These are phyloP conservation scores for Dipodascus geniculatus DNA, from an alignment of 805 yeast species.

Conservation along the genomic window DNA sequence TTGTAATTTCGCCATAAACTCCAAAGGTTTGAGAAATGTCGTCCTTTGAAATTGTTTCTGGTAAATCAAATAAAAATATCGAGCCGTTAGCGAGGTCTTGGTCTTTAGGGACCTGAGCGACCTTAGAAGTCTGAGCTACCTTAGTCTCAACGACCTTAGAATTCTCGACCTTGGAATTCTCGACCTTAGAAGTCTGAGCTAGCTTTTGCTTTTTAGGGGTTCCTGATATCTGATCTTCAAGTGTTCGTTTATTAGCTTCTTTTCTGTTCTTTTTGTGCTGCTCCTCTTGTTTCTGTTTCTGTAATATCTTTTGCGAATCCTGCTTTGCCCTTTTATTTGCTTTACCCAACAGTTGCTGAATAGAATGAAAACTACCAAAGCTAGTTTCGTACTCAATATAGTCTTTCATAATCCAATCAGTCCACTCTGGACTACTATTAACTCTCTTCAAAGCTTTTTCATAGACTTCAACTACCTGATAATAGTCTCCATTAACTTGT, in stretches of 20 bases:
- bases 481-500: slow-evolving; percentile 20
- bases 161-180: not conserved
- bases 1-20: not conserved
- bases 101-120: not conserved
- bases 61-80: not conserved
- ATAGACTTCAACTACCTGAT: slow-evolving; percentile 23
- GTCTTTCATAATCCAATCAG: slow-evolving; percentile 38
- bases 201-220: slow-evolving; percentile 7
- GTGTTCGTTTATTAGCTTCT: not conserved
- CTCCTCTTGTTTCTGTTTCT: not conserved
- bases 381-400: slow-evolving; percentile 30
- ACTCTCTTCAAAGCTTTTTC: slow-evolving; percentile 21
- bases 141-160: not conserved
- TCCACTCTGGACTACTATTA: slow-evolving; percentile 32
- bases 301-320: not conserved
- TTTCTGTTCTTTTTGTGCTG: slow-evolving; percentile 2
- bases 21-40: not conserved
- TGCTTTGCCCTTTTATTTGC: slow-evolving; percentile 2
- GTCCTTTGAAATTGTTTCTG: slow-evolving; percentile 26
- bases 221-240: not conserved
- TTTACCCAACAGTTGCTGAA: slow-evolving; percentile 15
- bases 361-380: slow-evolving; percentile 22
- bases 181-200: not conserved
- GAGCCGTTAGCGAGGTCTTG: not conserved
- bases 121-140: slow-evolving; percentile 3